Conservation (phyloP, 192 early-diverging fungal genomes). For the Rhizophagus prolifer region DNA sequence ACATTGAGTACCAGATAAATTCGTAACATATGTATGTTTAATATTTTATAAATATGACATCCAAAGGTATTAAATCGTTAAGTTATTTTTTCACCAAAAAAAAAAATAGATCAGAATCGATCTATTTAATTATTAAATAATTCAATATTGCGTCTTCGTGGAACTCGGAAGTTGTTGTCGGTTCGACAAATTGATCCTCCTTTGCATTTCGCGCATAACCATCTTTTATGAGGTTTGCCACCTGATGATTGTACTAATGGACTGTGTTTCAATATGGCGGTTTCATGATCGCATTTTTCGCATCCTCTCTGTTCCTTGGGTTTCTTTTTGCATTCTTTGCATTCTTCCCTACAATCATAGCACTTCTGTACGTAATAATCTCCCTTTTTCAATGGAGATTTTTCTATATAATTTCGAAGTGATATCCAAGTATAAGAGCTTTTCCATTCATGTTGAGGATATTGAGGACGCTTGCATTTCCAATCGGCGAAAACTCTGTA, state of each 20-base stretch:
- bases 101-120: too few relatives aligned
- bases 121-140: too few relatives aligned
- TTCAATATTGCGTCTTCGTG: too few relatives aligned
- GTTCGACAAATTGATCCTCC: not conserved
- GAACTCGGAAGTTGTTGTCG: too few relatives aligned
- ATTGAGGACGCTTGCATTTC: not conserved
- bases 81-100: too few relatives aligned
- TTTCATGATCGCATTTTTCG: not conserved
- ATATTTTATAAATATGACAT: too few relatives aligned
- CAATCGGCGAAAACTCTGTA: conserved; percentile 18
- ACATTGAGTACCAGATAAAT: too few relatives aligned
- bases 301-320: too few relatives aligned
- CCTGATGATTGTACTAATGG: not conserved
- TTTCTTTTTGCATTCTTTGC: too few relatives aligned
- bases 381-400: not conserved
- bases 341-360: not conserved
- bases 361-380: conserved; percentile 15
- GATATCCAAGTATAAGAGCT: conserved; percentile 28
- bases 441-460: not conserved
- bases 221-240: not conserved
- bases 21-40: too few relatives aligned
- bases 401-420: conserved; percentile 12
- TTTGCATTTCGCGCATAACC: conserved; percentile 1
- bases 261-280: not conserved
- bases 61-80: too few relatives aligned